Percentiles rank a stretch among this genome's conserved stretches.
Conservation (phyloP, 805 yeast species). For the Monosporozyma aerobia region DNA sequence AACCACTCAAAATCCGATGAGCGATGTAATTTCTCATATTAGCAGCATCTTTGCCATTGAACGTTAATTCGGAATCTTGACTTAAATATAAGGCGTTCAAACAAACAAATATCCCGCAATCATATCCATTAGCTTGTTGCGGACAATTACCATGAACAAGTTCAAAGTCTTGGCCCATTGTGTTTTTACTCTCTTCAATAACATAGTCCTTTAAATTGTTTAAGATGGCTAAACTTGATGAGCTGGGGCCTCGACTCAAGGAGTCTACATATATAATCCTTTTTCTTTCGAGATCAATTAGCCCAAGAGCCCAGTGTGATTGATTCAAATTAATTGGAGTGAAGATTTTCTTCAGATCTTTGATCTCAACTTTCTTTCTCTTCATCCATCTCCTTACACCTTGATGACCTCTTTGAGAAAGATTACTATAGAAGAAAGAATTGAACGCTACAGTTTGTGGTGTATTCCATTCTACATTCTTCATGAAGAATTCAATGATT, state of each 20-base stretch:
- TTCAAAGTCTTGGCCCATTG: slow-evolving; percentile 29
- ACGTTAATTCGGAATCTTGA: slow-evolving; percentile 40
- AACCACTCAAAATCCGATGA: slow-evolving; percentile 14
- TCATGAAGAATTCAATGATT: slow-evolving; percentile 73
- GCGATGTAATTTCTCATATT: slow-evolving; percentile 44
- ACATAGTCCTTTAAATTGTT: slow-evolving; percentile 51
- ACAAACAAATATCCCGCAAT: slow-evolving; percentile 92
- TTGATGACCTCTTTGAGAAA: slow-evolving; percentile 62
- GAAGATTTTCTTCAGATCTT: slow-evolving; percentile 54
- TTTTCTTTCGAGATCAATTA: slow-evolving; percentile 52
- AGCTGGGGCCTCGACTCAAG: slow-evolving; percentile 35
- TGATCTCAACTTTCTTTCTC: slow-evolving; percentile 58
- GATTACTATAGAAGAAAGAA: slow-evolving; percentile 76
- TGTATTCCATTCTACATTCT: slow-evolving; percentile 23
- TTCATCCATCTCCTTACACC: slow-evolving; percentile 84
- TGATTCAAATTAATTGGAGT: slow-evolving; percentile 79
- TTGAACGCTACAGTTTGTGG: slow-evolving; percentile 61
- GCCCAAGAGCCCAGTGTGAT: slow-evolving; percentile 89
- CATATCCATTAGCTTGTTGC: slow-evolving; percentile 80
- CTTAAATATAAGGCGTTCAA: slow-evolving; percentile 60
- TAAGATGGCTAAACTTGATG: slow-evolving; percentile 33
- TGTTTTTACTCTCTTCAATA: slow-evolving; percentile 49
- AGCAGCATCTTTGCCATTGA: slow-evolving; percentile 61
- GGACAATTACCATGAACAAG: slow-evolving; percentile 46
- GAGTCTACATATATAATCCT: slow-evolving; percentile 74